phyloP scores from a whole-genome alignment of 2,329 filamentous ascomycete genomes.

The Verticillium albo-atrum region DNA sequence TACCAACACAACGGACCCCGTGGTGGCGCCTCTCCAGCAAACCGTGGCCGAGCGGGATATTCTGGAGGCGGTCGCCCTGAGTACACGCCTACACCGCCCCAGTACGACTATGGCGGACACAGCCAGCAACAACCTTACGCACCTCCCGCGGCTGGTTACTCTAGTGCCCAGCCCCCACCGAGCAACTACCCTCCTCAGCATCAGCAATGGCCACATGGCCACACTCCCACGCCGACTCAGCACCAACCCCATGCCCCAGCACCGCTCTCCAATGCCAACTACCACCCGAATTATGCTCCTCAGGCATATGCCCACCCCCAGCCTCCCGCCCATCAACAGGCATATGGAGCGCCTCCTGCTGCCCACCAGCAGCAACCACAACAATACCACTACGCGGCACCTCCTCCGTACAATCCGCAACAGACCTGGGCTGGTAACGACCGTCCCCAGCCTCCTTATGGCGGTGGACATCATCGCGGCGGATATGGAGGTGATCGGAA shows the following conservation, averaged over 20 bases:
- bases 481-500: conserved; percentile 40
- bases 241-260: conserved; percentile 40
- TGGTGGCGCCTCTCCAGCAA: conserved; percentile 28
- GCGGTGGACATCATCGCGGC: conserved; percentile 29
- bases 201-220: conserved; percentile 35
- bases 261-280: conserved; percentile 48
- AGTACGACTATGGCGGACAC: conserved; percentile 37
- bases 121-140: conserved; percentile 24
- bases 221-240: conserved; percentile 13
- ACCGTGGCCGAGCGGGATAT: conserved; percentile 34
- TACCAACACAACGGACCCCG: conserved; percentile 34
- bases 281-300: conserved; percentile 55
- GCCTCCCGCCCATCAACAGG: conserved; percentile 33
- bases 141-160: conserved; percentile 19
- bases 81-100: conserved; percentile 32
- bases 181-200: conserved; percentile 31
- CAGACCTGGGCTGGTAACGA: conserved; percentile 28
- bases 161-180: conserved; percentile 28
- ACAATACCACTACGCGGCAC: conserved; percentile 27
- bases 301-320: conserved; percentile 42
- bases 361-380: conserved; percentile 31
- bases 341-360: conserved; percentile 30
- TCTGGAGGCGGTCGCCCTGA: conserved; percentile 32
- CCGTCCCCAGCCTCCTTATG: conserved; percentile 30
- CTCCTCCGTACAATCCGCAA: conserved; percentile 23